Evolutionary conservation across 495 filamentous ascomycete species (phyloP), one percentile per base, ranked within the genome.

Genomic region (Podospora australis): DNA sequence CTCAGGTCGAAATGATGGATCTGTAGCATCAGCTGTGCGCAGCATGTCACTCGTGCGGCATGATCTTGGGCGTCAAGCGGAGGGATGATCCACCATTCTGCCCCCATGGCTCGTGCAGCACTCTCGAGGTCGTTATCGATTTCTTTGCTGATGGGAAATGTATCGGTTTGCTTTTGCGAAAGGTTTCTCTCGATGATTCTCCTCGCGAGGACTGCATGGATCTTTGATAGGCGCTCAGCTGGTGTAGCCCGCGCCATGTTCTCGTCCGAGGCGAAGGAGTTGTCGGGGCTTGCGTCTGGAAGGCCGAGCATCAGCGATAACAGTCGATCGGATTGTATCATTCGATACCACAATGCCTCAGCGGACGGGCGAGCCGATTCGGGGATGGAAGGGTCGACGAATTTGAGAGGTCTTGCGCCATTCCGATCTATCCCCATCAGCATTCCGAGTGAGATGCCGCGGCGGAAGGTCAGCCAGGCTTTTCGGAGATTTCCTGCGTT

Each of bases 401-500:
- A 69, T 41, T 58, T 58, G 1, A 70, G 49, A 2, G 59, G 53
- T 16, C 54, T 63, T 22, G 58, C 43, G 16, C 42, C 48, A 25
- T 55, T 53, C 5, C 45, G 56, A 45, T 73, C 62, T 23, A 70
- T 53, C 1, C 71, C 69, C 66, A 76, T 71, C 23, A 76, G 63
- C 56, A 72, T 70, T 13, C 58, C 63, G 6, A 73, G 56, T 29
- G 62, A 62, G 29, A 72, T 21, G n/a, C 68, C 68, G 13, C 69
- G 57, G 4, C 73, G 66, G 23, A 66, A 59, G 30, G 54, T 57
- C 23, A 74, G 57, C 73, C 70, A 76, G 5, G 70, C 56, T 36
- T 72, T 71, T 6, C 71, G 67, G 9, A 70, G 60, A 39, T 70
- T 73, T 0, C 73, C 73, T 9, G 58, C 66, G 44, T 71, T 73